A percentile compares a stretch with the other conserved stretches of the same genome.
Evolutionary conservation across 202 grass and related monocot genomes (phyloP).

Genomic region (Panicum virgatum): DNA sequence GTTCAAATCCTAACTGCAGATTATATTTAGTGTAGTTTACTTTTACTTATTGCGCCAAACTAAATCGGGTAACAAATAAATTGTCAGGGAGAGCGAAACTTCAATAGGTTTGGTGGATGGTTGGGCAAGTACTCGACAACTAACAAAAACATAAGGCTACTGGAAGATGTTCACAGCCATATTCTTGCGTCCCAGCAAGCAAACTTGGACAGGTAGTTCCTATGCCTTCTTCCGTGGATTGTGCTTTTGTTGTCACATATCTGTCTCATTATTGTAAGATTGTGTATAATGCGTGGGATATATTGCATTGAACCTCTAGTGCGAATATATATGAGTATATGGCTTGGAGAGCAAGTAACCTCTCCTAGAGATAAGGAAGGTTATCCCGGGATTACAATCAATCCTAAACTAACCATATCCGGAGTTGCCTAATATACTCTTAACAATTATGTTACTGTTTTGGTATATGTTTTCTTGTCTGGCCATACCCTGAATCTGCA

Average conservation of each 20-base stretch:
- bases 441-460: neutral
- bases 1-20: slow-evolving; percentile 37
- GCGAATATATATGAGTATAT: too few species aligned
- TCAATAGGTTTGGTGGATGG: slow-evolving; percentile 99
- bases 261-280: too few species aligned
- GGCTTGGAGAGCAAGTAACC: too few species aligned
- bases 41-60: slow-evolving; percentile 9
- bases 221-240: neutral
- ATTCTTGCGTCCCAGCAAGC: slow-evolving; percentile 88
- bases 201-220: slow-evolving; percentile 73
- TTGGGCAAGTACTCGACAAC: slow-evolving; percentile 90
- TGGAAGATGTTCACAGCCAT: slow-evolving; percentile 90
- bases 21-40: slow-evolving; percentile 30
- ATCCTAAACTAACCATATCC: too few species aligned
- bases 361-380: too few species aligned
- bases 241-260: slow-evolving; percentile 2
- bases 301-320: too few species aligned
- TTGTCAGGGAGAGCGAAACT: slow-evolving; percentile 90
- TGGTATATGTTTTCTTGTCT: slow-evolving; percentile 8
- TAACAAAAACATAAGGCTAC: slow-evolving; percentile 87
- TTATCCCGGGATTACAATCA: too few species aligned
- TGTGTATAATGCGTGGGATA: too few species aligned
- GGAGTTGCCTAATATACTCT: too few species aligned
- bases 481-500: neutral
- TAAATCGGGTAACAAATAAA: slow-evolving; percentile 28